Percentiles rank a stretch among this genome's conserved stretches.
phyloP scores from a whole-genome alignment of 1,139 yeast species.

The Yamadazyma mexicana region DNA sequence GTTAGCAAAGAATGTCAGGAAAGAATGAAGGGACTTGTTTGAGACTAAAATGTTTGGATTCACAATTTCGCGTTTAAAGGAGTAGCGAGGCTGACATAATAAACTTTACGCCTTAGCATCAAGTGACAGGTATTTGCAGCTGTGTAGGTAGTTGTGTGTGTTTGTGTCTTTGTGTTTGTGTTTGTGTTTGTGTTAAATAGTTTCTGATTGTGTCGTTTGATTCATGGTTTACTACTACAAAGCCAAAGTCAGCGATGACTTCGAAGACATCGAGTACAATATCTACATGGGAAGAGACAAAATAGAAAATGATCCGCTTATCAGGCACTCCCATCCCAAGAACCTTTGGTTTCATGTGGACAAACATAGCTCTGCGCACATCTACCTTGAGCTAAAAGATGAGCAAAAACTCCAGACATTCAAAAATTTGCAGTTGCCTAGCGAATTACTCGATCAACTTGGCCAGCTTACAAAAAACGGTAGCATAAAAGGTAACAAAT shows the following conservation, averaged over 20 bases:
- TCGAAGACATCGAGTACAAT: constrained; percentile 28
- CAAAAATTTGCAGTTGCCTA: constrained; percentile 45
- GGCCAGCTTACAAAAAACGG: constrained; percentile 80
- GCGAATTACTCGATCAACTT: constrained; percentile 55
- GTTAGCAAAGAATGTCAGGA: constrained; percentile 1
- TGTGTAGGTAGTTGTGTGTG: no score
- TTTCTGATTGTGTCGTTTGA: no score
- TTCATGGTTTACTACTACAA: constrained; percentile 62
- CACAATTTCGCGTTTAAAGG: background rate
- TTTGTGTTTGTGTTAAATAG: no score
- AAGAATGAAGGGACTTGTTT: background rate
- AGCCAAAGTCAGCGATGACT: constrained; percentile 33
- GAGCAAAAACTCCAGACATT: constrained; percentile 32
- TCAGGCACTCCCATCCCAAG: constrained; percentile 66
- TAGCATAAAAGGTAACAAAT: constrained; percentile 76
- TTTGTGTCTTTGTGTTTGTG: background rate
- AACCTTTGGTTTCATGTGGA: constrained; percentile 88
- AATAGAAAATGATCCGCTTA: constrained; percentile 71
- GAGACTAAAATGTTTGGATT: constrained; percentile 2
- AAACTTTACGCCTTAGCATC: no score
- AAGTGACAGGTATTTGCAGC: no score
- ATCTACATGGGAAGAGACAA: constrained; percentile 79
- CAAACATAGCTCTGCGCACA: constrained; percentile 76
- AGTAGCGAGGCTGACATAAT: background rate
- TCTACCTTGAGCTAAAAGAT: constrained; percentile 63